Base-by-base conservation (phyloP, 768 basidiomycete species). In the Kwoniella sp. region DNA sequence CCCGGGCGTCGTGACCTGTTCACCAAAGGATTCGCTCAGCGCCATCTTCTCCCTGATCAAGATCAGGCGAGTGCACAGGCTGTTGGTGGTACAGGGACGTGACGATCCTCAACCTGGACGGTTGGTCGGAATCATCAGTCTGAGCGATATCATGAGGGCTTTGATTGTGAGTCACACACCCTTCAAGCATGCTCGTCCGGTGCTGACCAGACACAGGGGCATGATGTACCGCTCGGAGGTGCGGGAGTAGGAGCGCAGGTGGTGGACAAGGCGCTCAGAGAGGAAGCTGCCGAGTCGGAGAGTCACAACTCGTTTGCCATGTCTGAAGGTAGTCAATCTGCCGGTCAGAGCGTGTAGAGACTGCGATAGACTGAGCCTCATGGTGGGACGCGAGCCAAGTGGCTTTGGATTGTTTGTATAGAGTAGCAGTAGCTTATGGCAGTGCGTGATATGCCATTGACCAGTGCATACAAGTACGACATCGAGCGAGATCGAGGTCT, bases 1-100 rank as follows among this genome's bases (percentile, higher is more conserved):
- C 72, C 88, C 90, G 7, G 95, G 95, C 12, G 92, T 98, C 6
- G 89, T 98, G 47, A 87, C 93, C 17, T 98, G 95, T 71, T 89
- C 88, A 0, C 88, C 89, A 1, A 81, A 84, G 2, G 93, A 98
- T 69, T 92, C 92, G 0, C 79, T 99, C 23, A 87, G 86, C 3
- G 90, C 89, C 1, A 81, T 98, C 6, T 80, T 99, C 41, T 84
- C 88, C 62, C 82, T 95, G 19, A 88, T 98, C 70, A 89, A 89
- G 76, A 88, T 91, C 73, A 84, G 91, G 25, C 80, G 95, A 27
- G 89, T 95, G 12, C 95, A 99, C 72, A 83, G 95, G 42, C 77
- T 99, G 15, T 91, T 98, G 1, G 91, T 98, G 2, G 90, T 96
- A 14, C 89, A 92, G 34, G 69, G 67, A 4, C 45, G 27, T 22